These are phyloP conservation scores for Xylaria sp. DNA, from an alignment of 2,329 filamentous ascomycete species.

Conservation along the genomic window DNA sequence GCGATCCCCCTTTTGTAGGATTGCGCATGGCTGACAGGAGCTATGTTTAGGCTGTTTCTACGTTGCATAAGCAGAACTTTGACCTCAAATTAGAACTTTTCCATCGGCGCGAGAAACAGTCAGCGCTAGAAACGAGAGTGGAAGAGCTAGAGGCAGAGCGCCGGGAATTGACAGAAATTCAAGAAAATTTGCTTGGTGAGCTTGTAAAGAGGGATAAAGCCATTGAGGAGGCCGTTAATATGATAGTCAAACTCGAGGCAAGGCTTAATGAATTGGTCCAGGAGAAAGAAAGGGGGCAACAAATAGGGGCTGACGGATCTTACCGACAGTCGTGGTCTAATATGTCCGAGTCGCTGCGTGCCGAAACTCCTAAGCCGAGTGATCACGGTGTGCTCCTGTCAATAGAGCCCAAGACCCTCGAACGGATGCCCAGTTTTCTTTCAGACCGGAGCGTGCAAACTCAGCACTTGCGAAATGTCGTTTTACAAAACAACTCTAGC, in stretches of 20 bases:
- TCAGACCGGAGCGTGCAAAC: conserved; percentile 68
- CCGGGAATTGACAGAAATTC: conserved; percentile 65
- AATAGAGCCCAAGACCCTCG: conserved; percentile 53
- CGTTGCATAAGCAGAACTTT: conserved; percentile 79
- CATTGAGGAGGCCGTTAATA: conserved; percentile 74
- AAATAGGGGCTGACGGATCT: conserved; percentile 57
- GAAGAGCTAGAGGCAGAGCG: conserved; percentile 65
- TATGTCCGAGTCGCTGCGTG: conserved; percentile 39
- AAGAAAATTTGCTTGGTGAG: conserved; percentile 67
- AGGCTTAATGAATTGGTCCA: conserved; percentile 63
- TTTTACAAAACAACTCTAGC: conserved; percentile 62
- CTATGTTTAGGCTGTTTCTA: conserved; percentile 67
- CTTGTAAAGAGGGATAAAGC: conserved; percentile 76
- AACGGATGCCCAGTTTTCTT: conserved; percentile 72
- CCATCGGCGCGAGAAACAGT: conserved; percentile 73
- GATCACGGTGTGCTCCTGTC: conserved; percentile 33
- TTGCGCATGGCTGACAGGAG: conserved; percentile 25
- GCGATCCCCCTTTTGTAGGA: not conserved
- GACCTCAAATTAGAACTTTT: conserved; percentile 79
- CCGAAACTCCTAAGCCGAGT: conserved; percentile 40
- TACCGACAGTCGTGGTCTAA: conserved; percentile 50
- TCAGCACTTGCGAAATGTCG: conserved; percentile 69
- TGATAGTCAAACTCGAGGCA: conserved; percentile 74
- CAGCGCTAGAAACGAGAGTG: conserved; percentile 66
- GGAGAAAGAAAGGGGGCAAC: conserved; percentile 64